Evolutionary conservation across 2,329 filamentous ascomycete genomes (phyloP).

Genomic region (Xylariaceae sp.): DNA sequence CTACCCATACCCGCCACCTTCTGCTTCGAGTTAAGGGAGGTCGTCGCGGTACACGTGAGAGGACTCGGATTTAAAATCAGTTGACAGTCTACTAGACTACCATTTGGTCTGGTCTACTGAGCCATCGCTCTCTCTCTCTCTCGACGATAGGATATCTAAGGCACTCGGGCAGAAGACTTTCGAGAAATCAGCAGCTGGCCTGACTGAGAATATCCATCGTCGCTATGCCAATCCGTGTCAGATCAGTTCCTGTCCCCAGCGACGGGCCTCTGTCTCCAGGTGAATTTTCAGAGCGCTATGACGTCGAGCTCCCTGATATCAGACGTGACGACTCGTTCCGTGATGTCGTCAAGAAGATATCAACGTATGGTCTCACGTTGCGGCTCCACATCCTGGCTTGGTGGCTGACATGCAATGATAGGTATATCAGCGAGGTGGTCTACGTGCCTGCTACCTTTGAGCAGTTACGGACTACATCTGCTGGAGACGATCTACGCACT

Average conservation of each 20-base stretch:
- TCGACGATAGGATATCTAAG: too few relatives aligned
- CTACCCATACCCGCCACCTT: too few relatives aligned
- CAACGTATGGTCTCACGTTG: constrained; percentile 46
- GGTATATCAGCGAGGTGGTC: constrained; percentile 59
- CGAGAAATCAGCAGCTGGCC: constrained; percentile 1
- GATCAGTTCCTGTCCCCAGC: constrained; percentile 30
- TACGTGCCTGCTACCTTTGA: constrained; percentile 65
- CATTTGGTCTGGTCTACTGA: too few relatives aligned
- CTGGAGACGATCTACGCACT: constrained; percentile 50
- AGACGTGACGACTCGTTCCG: constrained; percentile 55
- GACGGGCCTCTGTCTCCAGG: constrained; percentile 35
- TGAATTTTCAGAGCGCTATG: constrained; percentile 20
- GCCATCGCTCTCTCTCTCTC: too few relatives aligned
- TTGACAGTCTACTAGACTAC: too few relatives aligned
- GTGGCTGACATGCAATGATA: constrained; percentile 27
- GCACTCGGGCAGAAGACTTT: neutral
- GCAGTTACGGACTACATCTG: constrained; percentile 62
- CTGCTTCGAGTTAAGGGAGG: too few relatives aligned
- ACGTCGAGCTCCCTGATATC: constrained; percentile 49
- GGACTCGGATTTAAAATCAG: too few relatives aligned
- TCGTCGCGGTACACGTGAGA: too few relatives aligned
- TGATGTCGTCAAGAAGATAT: constrained; percentile 61
- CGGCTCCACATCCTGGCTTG: neutral
- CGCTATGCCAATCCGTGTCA: constrained; percentile 38
- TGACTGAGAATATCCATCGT: constrained; percentile 1